phyloP scores from a whole-genome alignment of 768 basidiomycete species.

The Tricholoma sp. region DNA sequence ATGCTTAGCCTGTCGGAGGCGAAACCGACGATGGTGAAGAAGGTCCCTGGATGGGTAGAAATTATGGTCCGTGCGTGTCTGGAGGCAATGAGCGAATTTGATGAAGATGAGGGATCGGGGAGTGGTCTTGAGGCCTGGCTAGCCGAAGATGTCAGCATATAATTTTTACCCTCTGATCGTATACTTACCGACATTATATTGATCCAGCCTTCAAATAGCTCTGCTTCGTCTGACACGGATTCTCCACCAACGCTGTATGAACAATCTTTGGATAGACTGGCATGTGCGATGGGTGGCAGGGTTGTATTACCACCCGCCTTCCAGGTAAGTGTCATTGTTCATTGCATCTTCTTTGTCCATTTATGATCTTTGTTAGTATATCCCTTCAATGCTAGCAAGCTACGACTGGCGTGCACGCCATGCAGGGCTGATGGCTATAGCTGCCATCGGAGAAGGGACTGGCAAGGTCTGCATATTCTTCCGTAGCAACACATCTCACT shows the following conservation, averaged over 20 bases:
- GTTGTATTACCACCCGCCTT: slow-evolving; percentile 76
- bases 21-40: slow-evolving; percentile 61
- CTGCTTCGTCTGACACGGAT: slow-evolving; percentile 54
- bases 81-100: slow-evolving; percentile 78
- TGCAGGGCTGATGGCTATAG: slow-evolving; percentile 84
- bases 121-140: slow-evolving; percentile 54
- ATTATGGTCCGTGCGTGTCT: slow-evolving; percentile 70
- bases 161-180: not conserved
- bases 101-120: slow-evolving; percentile 42
- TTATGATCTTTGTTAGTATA: slow-evolving; percentile 36
- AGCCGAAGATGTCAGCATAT: slow-evolving; percentile 62
- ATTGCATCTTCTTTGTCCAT: not conserved
- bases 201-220: slow-evolving; percentile 55
- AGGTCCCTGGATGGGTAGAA: slow-evolving; percentile 65
- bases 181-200: not conserved
- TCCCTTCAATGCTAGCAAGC: slow-evolving; percentile 75
- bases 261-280: slow-evolving; percentile 76
- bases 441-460: slow-evolving; percentile 81
- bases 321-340: slow-evolving; percentile 29
- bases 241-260: slow-evolving; percentile 74
- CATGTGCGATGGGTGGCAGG: slow-evolving; percentile 75
- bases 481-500: not conserved
- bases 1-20: slow-evolving; percentile 81
- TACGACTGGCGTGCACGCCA: slow-evolving; percentile 85
- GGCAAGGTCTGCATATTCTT: slow-evolving; percentile 42